phyloP scores from a whole-genome alignment of 192 early-diverging fungal genomes.

The Coemansia sp. region DNA sequence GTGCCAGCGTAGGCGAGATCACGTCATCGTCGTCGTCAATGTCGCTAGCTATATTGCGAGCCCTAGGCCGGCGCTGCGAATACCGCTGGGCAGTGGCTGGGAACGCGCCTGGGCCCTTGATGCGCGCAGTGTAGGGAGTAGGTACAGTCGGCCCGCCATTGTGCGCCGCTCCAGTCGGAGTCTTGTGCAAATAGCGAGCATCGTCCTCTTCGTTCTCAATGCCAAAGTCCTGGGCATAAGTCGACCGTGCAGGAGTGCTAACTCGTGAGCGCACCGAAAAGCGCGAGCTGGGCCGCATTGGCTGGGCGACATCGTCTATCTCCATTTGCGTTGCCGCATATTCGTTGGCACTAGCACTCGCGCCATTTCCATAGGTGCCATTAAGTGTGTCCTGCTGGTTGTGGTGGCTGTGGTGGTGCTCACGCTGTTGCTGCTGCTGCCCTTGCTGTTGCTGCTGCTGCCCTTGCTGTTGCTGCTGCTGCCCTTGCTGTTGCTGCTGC shows the following conservation, averaged over 20 bases:
- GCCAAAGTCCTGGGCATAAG: conserved; percentile 33
- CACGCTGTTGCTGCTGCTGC: background rate
- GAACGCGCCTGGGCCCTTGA: conserved; percentile 50
- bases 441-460: background rate
- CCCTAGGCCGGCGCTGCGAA: conserved; percentile 33
- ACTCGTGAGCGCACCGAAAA: conserved; percentile 29
- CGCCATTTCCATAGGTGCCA: background rate
- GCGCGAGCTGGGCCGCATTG: conserved; percentile 13
- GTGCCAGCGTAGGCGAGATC: conserved; percentile 24
- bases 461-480: background rate
- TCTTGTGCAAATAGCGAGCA: conserved; percentile 8
- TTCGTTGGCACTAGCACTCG: background rate
- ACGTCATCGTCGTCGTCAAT: conserved; percentile 7
- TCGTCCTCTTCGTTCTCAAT: conserved; percentile 7
- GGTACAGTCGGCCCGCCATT: conserved; percentile 5
- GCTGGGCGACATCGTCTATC: background rate
- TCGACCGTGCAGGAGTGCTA: conserved; percentile 29
- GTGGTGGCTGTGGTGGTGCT: no score
- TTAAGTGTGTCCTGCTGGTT: background rate
- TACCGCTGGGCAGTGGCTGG: conserved; percentile 48
- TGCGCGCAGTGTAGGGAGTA: conserved; percentile 46
- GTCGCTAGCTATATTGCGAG: background rate
- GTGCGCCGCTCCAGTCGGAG: conserved; percentile 7
- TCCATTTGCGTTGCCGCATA: background rate
- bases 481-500: conserved; percentile 3